Evolutionary conservation across 257 asterid genomes (phyloP), one percentile per base, ranked within the genome.

Genomic region (Solanum verrucosum): DNA sequence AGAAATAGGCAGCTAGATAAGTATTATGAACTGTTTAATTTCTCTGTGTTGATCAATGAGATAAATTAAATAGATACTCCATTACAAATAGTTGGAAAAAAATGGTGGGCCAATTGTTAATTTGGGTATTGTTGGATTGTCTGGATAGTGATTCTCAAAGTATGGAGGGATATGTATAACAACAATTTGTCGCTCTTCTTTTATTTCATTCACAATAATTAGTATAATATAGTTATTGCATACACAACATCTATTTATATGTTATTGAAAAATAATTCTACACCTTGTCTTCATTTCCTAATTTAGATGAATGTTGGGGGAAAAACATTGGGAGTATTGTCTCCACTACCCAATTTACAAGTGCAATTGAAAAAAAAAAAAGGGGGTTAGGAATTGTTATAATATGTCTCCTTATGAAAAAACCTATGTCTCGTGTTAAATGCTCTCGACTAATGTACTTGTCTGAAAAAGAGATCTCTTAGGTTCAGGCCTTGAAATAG

Each of bases 71-170:
- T 70, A 89, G 77, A 87, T 79, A 87, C 87, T 74, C 91, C 93
- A 89, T 89, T 89, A 87, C 37, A 85, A 90, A 90, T 88, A 90
- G 93, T 88, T 78, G 38, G 31, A 52, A 89, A 88, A 20, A 84
- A 77, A 83, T 74, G 89, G 93, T 92, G 95, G 93, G 88, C 93
- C 94, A 89, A 79, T 38, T 88, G 87, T 81, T 72, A 87, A 35
- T 14, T 77, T 83, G 84, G 73, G 86, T 71, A 33, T 75, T 86
- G 87, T 77, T 49, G 87, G 86, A 49, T 84, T 82, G 92, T 88
- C 91, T 87, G 16, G 87, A 89, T 85, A 84, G 88, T 90, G 91
- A 52, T 83, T 74, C 85, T 81, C 68, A 46, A 46, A 46, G 85
- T 49, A 49, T 81, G 70, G 85, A 81, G 42, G 29, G 20, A 49